Evolutionary conservation across 164 flowering plant genomes (phyloP), one percentile per base, ranked within the genome.

Genomic region (Macadamia tetraphylla): DNA sequence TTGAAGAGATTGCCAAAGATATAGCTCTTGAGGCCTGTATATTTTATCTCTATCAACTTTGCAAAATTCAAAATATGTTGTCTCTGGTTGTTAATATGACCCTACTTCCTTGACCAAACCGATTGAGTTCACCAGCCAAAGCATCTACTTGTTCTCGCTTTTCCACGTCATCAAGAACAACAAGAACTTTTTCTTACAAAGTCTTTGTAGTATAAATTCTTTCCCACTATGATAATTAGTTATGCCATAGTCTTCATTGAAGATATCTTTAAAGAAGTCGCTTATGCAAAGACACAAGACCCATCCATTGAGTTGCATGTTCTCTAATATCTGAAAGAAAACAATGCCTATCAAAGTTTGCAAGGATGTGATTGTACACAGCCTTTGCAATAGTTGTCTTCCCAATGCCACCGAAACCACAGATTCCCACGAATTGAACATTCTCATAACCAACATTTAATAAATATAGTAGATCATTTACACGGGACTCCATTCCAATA

Each of bases 91-190:
- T 76, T 49, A 69, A 66, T 13, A 76, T 65, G 48, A 76, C 65
- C 63, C 78, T 51, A 58, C 75, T 76, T 46, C 72, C 72, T 30
- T 59, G 69, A 58, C 30, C 35, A 65, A 68, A 71, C 75, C 78
- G 72, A 23, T 71, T 57, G 71, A 52, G 44, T 0, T 48, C 15
- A 14, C 53, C 68, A 57, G 63, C 75, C 42, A 76, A 35, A 30
- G 29, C 68, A 17, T 65, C 51, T 7, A 76, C 69, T 46, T 68
- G 70, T 3, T 62, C n/a, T 9, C 7, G 56, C 60, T 63, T 64
- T 49, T 60, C 73, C 51, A 75, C 78, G 68, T 75, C 74, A 64
- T 76, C 73, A 29, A 71, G 56, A 52, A 75, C 72, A 60, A 71
- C 17, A 29, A 75, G 69, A 43, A 75, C 72, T 52, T 30, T 40